Percentiles rank a stretch among this genome's conserved stretches.
Evolutionary conservation across 192 early-diverging fungal genomes (phyloP).

Genomic region (Backusella australiensis): DNA sequence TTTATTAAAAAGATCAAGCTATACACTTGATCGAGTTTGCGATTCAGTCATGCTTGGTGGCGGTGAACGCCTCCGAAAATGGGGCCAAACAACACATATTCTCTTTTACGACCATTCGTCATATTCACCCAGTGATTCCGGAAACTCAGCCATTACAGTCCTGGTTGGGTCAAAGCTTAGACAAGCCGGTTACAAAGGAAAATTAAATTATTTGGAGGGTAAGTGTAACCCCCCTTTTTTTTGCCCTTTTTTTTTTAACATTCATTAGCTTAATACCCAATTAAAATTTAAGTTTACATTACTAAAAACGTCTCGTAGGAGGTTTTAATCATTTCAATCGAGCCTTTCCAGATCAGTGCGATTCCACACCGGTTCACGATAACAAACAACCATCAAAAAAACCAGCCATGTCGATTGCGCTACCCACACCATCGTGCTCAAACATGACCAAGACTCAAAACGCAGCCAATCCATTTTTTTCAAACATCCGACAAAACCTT

Average conservation of each 20-base stretch:
- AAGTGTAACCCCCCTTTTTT: constrained; percentile 12
- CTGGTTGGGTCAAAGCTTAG: constrained; percentile 52
- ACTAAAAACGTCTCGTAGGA: constrained; percentile 31
- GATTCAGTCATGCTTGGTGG: constrained; percentile 30
- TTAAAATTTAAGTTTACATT: neutral
- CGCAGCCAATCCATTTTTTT: constrained; percentile 49
- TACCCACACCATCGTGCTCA: constrained; percentile 26
- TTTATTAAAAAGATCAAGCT: constrained; percentile 59
- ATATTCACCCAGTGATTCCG: constrained; percentile 29
- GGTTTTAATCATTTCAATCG: constrained; percentile 37
- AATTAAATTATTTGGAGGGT: constrained; percentile 44
- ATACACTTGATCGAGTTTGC: constrained; percentile 56
- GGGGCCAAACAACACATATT: constrained; percentile 57
- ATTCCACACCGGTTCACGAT: neutral
- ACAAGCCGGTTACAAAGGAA: constrained; percentile 39
- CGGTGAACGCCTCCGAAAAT: constrained; percentile 38
- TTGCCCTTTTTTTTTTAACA: neutral
- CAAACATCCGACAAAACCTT: constrained; percentile 51
- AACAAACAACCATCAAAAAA: neutral
- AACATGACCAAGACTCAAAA: constrained; percentile 30
- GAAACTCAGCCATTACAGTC: neutral
- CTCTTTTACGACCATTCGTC: constrained; percentile 63
- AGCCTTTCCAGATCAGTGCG: constrained; percentile 27
- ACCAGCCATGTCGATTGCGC: constrained; percentile 3
- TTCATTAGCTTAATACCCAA: neutral